phyloP scores from a whole-genome alignment of 2,329 filamentous ascomycete genomes.

The Colletotrichum camelliae region DNA sequence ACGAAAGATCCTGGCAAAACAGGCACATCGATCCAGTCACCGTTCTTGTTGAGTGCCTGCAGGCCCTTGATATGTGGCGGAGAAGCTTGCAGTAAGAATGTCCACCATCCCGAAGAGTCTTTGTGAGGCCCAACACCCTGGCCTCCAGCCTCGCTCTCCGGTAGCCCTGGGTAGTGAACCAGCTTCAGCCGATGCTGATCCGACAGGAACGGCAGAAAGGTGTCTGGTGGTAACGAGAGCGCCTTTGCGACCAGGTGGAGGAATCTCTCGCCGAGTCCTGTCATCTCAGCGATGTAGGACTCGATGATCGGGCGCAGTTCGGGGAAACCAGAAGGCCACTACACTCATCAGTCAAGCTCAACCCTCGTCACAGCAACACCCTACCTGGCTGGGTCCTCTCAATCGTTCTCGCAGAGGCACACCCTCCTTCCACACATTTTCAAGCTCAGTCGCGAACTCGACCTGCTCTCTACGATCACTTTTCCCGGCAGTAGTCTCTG shows the following conservation, averaged over 20 bases:
- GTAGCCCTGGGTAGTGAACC: slow-evolving; percentile 52
- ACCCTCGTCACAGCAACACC: slow-evolving; percentile 1
- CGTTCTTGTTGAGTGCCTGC: slow-evolving; percentile 53
- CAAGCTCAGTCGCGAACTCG: slow-evolving; percentile 63
- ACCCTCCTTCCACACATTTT: slow-evolving; percentile 35
- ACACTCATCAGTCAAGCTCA: neutral
- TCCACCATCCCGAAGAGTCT: slow-evolving; percentile 69
- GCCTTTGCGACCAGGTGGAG: slow-evolving; percentile 62
- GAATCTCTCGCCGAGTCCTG: slow-evolving; percentile 56
- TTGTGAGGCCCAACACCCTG: slow-evolving; percentile 69
- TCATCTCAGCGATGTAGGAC: slow-evolving; percentile 57
- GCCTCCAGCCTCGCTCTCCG: neutral
- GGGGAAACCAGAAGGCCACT: slow-evolving; percentile 48
- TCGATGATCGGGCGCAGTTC: slow-evolving; percentile 42
- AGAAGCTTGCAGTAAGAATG: slow-evolving; percentile 66
- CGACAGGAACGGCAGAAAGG: slow-evolving; percentile 58
- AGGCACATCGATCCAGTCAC: slow-evolving; percentile 56
- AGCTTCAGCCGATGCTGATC: slow-evolving; percentile 66
- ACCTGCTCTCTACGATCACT: slow-evolving; percentile 62
- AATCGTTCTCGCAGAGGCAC: slow-evolving; percentile 46
- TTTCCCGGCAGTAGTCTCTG: slow-evolving; percentile 60
- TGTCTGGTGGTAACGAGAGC: slow-evolving; percentile 51
- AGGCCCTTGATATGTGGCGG: slow-evolving; percentile 53
- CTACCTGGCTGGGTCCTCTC: slow-evolving; percentile 54
- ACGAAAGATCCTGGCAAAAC: slow-evolving; percentile 55